These are phyloP conservation scores for Anastatica hierochuntica DNA, from an alignment of 345 rosid genomes.

Conservation along the genomic window DNA sequence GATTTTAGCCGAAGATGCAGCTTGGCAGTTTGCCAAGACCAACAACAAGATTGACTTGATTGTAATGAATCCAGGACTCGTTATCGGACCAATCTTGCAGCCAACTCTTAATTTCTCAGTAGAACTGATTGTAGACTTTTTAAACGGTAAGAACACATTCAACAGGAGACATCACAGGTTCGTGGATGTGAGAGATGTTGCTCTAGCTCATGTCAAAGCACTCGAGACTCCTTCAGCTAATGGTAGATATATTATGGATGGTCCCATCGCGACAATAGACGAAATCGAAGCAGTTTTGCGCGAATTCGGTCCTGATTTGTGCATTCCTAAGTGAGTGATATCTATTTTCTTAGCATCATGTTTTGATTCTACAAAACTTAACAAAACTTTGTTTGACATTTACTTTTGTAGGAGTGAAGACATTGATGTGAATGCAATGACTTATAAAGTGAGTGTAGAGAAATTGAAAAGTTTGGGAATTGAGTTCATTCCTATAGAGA, in stretches of 20 bases:
- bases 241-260: conserved; percentile 2
- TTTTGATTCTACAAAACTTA: background rate
- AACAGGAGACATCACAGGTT: background rate
- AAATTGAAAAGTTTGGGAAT: background rate
- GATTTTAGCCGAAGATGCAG: background rate
- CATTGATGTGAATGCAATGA: background rate
- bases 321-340: background rate
- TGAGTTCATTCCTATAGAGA: background rate
- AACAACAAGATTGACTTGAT: background rate
- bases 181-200: conserved; percentile 6
- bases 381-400: background rate
- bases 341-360: background rate
- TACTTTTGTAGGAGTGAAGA: background rate
- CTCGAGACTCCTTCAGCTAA: background rate
- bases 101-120: background rate
- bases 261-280: background rate
- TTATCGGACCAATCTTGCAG: background rate
- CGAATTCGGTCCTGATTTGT: background rate
- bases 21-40: background rate
- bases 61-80: background rate
- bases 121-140: background rate
- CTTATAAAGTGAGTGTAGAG: background rate
- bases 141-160: background rate
- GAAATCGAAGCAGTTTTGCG: background rate
- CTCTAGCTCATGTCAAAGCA: background rate